Percentiles rank a stretch among this genome's conserved stretches.
Evolutionary conservation across 2,329 filamentous ascomycete species (phyloP).

Genomic region (Penicillium vulpinum): DNA sequence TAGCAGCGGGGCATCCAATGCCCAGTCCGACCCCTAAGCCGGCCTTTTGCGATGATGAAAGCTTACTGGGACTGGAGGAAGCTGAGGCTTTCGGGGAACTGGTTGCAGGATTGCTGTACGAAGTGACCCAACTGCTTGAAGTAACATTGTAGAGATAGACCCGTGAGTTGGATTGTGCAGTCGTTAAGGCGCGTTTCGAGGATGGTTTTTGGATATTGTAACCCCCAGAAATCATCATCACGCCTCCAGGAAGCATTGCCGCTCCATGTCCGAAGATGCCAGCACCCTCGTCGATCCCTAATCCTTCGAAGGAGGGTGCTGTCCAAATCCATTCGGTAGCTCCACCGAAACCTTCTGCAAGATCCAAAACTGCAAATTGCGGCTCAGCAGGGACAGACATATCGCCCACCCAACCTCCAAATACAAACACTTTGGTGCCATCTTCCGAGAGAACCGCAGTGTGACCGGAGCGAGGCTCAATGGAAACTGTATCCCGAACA

Average conservation of each 20-base stretch:
- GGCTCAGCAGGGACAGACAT: conserved; percentile 73
- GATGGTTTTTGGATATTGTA: conserved; percentile 51
- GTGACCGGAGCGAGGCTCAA: conserved; percentile 87
- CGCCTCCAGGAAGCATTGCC: conserved; percentile 59
- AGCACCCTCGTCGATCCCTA: conserved; percentile 43
- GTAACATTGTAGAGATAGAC: conserved; percentile 63
- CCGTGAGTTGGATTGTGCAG: conserved; percentile 43
- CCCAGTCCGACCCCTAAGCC: conserved; percentile 67
- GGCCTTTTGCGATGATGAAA: conserved; percentile 48
- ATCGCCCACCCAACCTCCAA: conserved; percentile 92
- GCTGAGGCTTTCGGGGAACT: conserved; percentile 8
- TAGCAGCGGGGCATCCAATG: conserved; percentile 58
- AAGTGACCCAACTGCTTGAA: conserved; percentile 58
- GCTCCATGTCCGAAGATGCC: conserved; percentile 64
- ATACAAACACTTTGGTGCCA: conserved; percentile 72
- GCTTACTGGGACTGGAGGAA: conserved; percentile 18
- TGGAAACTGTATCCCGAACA: conserved; percentile 47
- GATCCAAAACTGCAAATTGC: conserved; percentile 73
- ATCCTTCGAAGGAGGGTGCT: conserved; percentile 39
- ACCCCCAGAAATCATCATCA: conserved; percentile 64
- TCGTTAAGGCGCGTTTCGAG: conserved; percentile 39
- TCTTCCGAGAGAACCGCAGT: conserved; percentile 78
- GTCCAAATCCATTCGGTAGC: conserved; percentile 47
- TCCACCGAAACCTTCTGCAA: conserved; percentile 71
- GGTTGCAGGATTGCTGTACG: conserved; percentile 53